These are phyloP conservation scores for Iris macrosiphon DNA, from an alignment of 106 monocot genomes.

Conservation along the genomic window DNA sequence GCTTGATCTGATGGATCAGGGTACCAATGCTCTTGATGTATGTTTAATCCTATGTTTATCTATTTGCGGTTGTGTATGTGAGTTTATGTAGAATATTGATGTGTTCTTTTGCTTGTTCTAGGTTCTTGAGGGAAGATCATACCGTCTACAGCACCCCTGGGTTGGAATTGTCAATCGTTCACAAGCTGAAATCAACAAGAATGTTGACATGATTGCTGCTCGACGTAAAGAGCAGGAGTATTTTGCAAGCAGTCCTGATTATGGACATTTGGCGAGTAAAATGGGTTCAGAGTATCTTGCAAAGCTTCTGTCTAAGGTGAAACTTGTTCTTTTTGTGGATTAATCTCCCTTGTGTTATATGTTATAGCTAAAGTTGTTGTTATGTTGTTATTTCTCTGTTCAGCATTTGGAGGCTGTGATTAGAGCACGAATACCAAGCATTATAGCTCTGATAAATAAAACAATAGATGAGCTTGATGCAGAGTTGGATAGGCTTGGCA, in stretches of 20 bases:
- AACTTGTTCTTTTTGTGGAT: neutral
- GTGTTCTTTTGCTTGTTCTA: conserved; percentile 16
- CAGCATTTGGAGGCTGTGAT: conserved; percentile 97
- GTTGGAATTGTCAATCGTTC: conserved; percentile 99
- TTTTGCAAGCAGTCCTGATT: conserved; percentile 87
- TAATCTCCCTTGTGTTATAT: neutral
- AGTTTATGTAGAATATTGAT: neutral
- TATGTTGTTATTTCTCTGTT: conserved; percentile 2
- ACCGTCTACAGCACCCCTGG: conserved; percentile 95
- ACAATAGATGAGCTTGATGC: conserved; percentile 89
- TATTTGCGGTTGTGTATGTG: neutral
- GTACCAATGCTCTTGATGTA: conserved; percentile 97
- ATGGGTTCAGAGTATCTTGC: conserved; percentile 99
- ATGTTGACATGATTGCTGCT: conserved; percentile 93
- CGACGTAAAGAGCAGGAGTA: conserved; percentile 91
- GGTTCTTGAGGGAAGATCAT: conserved; percentile 93
- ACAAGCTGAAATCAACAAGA: conserved; percentile 99
- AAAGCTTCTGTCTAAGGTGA: conserved; percentile 85
- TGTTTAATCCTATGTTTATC: conserved; percentile 3
- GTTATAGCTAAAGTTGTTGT: neutral
- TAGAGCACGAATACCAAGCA: conserved; percentile 82
- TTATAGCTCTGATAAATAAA: conserved; percentile 90
- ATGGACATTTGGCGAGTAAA: conserved; percentile 88
- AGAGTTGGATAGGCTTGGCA: conserved; percentile 81
- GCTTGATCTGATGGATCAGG: conserved; percentile 97